Evolutionary conservation across 1,284 basidiomycete genomes (phyloP), one percentile per base, ranked within the genome.

Genomic region (Puccinia novopanici): DNA sequence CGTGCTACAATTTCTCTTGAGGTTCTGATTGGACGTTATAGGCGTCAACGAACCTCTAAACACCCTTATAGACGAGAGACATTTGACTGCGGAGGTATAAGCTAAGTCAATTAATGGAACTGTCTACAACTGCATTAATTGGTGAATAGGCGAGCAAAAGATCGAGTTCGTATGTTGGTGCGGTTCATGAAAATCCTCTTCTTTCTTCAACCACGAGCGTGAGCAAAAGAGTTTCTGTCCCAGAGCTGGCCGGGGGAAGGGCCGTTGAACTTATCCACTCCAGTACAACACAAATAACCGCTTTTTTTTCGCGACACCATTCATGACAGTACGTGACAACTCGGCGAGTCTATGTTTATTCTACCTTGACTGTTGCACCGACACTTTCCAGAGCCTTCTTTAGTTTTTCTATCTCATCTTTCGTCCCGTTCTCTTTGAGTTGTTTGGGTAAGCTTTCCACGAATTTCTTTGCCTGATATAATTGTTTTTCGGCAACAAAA

Each of bases 351-450:
- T 52, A 71, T 34, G 54, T 71, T 30, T 54, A 71, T 71, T 76
- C 73, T 57, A 81, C 54, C 85, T 90, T 90, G 83, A 98, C 90
- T 81, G 93, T 91, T 82, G 92, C 97, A 65, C 97, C 97, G 68
- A 98, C 90, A 82, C 88, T 91, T 87, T 93, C 91, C 87, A 99
- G 92, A 40, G 91, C 91, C 87, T 92, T 91, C 88, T 96, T 91
- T 85, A 99, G 88, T 88, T 98, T 98, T 87, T 98, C 96, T 15
- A 95, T 95, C 72, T 99, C 97, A 84, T 99, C 97, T 88, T 99
- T 99, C 50, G 93, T 90, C 82, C 97, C 86, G 86, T 94, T 94
- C 88, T 99, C 97, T 88, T 99, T 99, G 84, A 99, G 88, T 4
- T 92, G 88, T 87, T 98, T 93, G 48, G 97, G 97, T 83, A 94